Evolutionary conservation across 805 yeast genomes (phyloP).

Genomic region (Sporopachydermia lactativora): DNA sequence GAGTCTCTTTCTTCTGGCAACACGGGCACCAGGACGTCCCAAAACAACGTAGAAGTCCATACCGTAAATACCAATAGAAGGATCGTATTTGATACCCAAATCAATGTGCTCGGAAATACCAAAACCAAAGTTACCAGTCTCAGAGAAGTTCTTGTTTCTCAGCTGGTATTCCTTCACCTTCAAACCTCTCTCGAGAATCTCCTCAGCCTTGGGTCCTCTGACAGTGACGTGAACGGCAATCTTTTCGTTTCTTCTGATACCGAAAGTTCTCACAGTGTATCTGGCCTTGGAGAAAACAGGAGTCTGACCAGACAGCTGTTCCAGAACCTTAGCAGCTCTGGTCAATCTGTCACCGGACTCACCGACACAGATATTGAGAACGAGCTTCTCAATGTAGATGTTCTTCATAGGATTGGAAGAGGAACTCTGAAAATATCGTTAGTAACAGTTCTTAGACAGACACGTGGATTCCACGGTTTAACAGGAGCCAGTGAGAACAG

Average conservation of each 20-base stretch:
- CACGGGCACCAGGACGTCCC: constrained; percentile 99
- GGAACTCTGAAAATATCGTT: constrained; percentile 5
- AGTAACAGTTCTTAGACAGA: constrained; percentile 1
- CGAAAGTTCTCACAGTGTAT: constrained; percentile 99
- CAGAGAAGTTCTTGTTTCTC: constrained; percentile 87
- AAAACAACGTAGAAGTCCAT: constrained; percentile 95
- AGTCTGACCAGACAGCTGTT: constrained; percentile 99
- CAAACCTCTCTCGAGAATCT: constrained; percentile 98
- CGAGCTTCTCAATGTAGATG: constrained; percentile 97
- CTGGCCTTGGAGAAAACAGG: constrained; percentile 99
- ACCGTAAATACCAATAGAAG: constrained; percentile 99
- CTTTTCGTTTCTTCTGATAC: constrained; percentile 99
- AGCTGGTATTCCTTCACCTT: constrained; percentile 99
- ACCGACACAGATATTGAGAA: constrained; percentile 99
- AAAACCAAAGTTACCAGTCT: constrained; percentile 99
- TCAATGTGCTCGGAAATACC: constrained; percentile 99
- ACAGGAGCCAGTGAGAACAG: constrained; percentile 4
- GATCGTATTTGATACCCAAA: constrained; percentile 99
- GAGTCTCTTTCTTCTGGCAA: constrained; percentile 97
- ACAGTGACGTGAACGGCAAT: constrained; percentile 98
- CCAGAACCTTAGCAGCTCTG: constrained; percentile 99
- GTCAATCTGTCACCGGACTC: constrained; percentile 99
- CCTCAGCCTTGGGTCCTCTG: constrained; percentile 99
- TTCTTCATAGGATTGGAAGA: constrained; percentile 88
- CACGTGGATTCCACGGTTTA: constrained; percentile 14